These are phyloP conservation scores for Fusarium sp. DNA, from an alignment of 2,329 filamentous ascomycete genomes.

Conservation along the genomic window DNA sequence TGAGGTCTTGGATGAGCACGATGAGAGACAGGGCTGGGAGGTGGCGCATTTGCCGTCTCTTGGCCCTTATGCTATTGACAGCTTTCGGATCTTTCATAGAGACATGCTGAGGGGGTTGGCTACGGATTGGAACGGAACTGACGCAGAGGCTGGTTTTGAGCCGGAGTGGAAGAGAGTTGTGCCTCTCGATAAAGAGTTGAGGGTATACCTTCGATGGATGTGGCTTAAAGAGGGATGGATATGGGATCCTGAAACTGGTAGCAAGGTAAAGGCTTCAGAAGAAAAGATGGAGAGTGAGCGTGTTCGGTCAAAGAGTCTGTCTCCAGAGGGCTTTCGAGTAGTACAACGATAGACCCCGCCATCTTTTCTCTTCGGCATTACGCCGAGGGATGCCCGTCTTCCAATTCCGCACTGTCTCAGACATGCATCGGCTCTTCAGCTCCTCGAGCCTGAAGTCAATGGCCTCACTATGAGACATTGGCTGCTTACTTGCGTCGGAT, in stretches of 20 bases:
- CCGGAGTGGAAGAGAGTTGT: constrained; percentile 36
- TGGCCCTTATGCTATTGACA: constrained; percentile 34
- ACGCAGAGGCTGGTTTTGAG: not conserved
- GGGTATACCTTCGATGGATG: constrained; percentile 34
- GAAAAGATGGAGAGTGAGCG: constrained; percentile 9
- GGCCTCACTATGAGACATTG: not conserved
- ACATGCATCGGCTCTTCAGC: not conserved
- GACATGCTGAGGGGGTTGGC: constrained; percentile 21
- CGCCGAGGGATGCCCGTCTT: not conserved
- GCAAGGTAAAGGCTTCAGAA: not conserved
- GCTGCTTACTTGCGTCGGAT: not conserved
- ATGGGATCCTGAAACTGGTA: constrained; percentile 31
- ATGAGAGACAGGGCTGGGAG: constrained; percentile 34
- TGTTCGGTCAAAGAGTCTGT: not conserved
- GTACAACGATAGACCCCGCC: not conserved
- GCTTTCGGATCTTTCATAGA: constrained; percentile 37
- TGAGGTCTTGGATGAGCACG: constrained; percentile 17
- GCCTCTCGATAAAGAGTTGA: constrained; percentile 35
- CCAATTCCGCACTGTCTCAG: not conserved
- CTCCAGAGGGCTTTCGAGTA: not conserved
- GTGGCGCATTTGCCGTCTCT: constrained; percentile 34
- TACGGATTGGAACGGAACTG: not conserved
- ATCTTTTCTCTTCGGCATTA: no score
- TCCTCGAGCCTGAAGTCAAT: no score
- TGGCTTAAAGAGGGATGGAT: constrained; percentile 36